phyloP scores from a whole-genome alignment of 2,329 filamentous ascomycete genomes.

The Diaporthe longicolla region DNA sequence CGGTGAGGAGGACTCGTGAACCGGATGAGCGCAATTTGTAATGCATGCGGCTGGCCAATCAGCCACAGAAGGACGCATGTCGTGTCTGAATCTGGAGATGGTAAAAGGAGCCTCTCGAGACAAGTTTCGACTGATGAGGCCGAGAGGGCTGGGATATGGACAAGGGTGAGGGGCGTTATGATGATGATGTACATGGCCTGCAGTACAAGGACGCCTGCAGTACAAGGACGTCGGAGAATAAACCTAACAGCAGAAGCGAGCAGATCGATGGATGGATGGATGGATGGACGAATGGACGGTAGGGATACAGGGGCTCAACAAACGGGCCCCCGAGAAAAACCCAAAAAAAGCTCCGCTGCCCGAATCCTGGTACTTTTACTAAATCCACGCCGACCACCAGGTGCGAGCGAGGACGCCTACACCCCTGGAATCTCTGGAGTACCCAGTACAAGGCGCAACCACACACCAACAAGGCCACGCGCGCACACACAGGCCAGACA shows the following conservation, averaged over 20 bases:
- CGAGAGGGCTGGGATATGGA: slow-evolving; percentile 19
- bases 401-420: background rate
- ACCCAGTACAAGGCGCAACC: slow-evolving; percentile 27
- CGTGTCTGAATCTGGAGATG: slow-evolving; percentile 2
- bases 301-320: slow-evolving; percentile 7
- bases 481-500: background rate
- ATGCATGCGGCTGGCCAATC: slow-evolving; percentile 18
- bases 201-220: background rate
- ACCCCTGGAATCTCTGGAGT: background rate
- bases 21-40: slow-evolving; percentile 13
- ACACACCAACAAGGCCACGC: background rate
- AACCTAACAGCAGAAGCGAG: slow-evolving; percentile 25
- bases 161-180: slow-evolving; percentile 12
- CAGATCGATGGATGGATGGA: slow-evolving; percentile 12
- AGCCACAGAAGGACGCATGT: slow-evolving; percentile 9
- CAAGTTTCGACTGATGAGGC: slow-evolving; percentile 30
- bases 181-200: slow-evolving; percentile 14
- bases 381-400: background rate
- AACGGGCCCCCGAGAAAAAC: slow-evolving; percentile 6
- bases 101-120: slow-evolving; percentile 30
- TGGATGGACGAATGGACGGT: slow-evolving; percentile 1
- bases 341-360: slow-evolving; percentile 29
- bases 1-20: slow-evolving; percentile 18
- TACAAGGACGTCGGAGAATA: slow-evolving; percentile 22
- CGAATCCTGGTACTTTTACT: slow-evolving; percentile 18